These are phyloP conservation scores for Diospyros lotus DNA, from an alignment of 148 eudicot genomes.

Conservation along the genomic window DNA sequence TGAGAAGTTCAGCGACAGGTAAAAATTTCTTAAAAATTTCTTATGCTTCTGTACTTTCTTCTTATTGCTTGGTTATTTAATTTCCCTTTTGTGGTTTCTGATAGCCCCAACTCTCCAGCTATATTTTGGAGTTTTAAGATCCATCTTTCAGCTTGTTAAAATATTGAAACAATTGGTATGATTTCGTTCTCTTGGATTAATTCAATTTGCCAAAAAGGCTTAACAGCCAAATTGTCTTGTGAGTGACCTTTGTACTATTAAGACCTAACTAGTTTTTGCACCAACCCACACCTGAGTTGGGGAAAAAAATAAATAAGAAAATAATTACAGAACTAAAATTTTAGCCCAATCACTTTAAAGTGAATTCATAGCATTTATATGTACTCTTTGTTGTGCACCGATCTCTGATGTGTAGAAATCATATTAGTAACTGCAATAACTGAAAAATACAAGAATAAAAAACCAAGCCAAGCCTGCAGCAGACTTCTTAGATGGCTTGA, in stretches of 20 bases:
- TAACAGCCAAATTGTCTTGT: neutral
- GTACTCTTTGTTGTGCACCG: too few species aligned
- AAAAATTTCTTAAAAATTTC: conserved; percentile 25
- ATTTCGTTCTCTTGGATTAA: neutral
- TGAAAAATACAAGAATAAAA: too few species aligned
- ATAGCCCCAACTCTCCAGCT: neutral
- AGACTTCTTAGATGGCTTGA: too few species aligned
- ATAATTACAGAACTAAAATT: too few species aligned
- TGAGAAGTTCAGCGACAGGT: conserved; percentile 93
- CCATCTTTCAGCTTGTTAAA: neutral
- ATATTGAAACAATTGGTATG: neutral
- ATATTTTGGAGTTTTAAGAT: neutral
- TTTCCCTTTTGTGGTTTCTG: neutral
- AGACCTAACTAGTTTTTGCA: neutral
- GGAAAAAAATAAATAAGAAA: neutral
- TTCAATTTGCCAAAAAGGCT: neutral
- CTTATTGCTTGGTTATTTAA: neutral
- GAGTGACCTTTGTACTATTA: neutral
- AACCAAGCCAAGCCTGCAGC: too few species aligned
- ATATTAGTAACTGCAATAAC: too few species aligned
- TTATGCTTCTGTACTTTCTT: neutral
- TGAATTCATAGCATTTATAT: too few species aligned
- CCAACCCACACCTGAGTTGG: neutral
- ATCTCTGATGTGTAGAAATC: too few species aligned
- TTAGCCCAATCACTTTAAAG: too few species aligned